These are phyloP conservation scores for Cafeteria roenbergensis DNA, from an alignment of 108 stramenopile species.

Conservation along the genomic window DNA sequence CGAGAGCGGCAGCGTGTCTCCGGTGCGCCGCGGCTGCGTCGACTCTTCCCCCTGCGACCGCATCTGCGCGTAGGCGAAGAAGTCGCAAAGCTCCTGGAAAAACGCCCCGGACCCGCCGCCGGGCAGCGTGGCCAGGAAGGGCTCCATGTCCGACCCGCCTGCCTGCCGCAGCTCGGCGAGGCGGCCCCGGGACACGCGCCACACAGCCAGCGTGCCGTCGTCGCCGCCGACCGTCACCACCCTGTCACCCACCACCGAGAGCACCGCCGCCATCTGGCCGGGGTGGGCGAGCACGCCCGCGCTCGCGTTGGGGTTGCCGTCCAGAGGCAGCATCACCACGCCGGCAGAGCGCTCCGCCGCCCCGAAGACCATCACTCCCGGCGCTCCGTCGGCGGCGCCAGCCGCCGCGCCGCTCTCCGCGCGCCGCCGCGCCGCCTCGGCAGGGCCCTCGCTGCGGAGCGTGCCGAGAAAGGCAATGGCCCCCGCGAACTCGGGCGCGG, in stretches of 20 bases:
- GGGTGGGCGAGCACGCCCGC: constrained; percentile 56
- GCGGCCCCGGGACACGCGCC: constrained; percentile 7
- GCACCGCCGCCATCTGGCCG: constrained; percentile 26
- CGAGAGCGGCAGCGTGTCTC: constrained; percentile 22
- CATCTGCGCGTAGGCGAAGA: constrained; percentile 49
- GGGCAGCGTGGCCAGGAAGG: constrained; percentile 38
- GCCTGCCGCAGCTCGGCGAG: background rate
- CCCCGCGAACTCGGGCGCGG: constrained; percentile 45
- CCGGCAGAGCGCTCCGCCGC: constrained; percentile 16
- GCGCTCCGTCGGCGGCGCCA: background rate
- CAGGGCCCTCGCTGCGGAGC: background rate
- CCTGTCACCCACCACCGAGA: no score
- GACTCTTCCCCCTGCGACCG: constrained; percentile 45
- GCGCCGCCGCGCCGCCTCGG: background rate
- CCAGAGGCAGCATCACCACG: constrained; percentile 34
- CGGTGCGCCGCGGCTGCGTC: constrained; percentile 26
- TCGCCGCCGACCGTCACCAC: constrained; percentile 31
- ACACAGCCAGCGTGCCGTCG: constrained; percentile 29
- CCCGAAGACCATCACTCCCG: constrained; percentile 6
- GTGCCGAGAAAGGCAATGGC: constrained; percentile 26
- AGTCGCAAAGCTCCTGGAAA: constrained; percentile 42
- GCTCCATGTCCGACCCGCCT: constrained; percentile 12
- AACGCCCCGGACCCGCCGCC: constrained; percentile 31
- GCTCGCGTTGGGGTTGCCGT: constrained; percentile 38
- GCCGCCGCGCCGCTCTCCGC: background rate